Base-by-base conservation (phyloP, 257 asterid species). In the Solanum boliviense region DNA sequence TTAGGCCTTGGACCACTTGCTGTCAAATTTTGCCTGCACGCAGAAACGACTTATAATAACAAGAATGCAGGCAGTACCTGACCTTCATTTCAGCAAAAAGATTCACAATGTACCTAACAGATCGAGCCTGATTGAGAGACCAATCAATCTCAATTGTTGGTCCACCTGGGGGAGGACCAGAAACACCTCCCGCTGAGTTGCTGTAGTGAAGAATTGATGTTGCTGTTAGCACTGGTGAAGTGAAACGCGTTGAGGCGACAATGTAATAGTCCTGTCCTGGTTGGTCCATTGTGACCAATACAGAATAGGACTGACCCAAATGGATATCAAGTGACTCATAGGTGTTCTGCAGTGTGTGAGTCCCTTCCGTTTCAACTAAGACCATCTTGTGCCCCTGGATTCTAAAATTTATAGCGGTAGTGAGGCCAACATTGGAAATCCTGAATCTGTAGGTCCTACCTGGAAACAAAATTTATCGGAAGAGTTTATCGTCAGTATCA, bases 1-100 rank as follows among this genome's bases (percentile, higher is more conserved):
- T 92, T 92, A 29, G 94, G 94, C 62, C 94, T 91, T 7, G 93
- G 92, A 23, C 93, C 94, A 83, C 93, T 92, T 11, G 93, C 94
- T 35, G 93, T 88, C 83, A 92, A 79, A 91, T 92, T 92, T 86
- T 88, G 92, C 88, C 94, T 92, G 88, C 73, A 86, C 38, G 36
- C 76, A 60, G 11, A 21, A 35, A 74, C 1, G 36, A 4, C 27
- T 34, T 12, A 18, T 41, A 86, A 36, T 32, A n/a, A 75, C 23
- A 27, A 25, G 27, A 78, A 21, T 48, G 15, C 56, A 75, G 34
- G 79, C 6, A 9, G 70, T 52, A 2, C 12, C 5, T 15, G 29
- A 25, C 7, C 20, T 48, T 48, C 58, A 62, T 15, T 27, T 21
- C 4, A 31, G 13, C 2, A 84, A 58, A 84, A 36, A 34, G 18